Percentiles rank a stretch among this genome's conserved stretches.
Evolutionary conservation across 495 filamentous ascomycete species (phyloP).

Genomic region (Penicillium roqueforti): DNA sequence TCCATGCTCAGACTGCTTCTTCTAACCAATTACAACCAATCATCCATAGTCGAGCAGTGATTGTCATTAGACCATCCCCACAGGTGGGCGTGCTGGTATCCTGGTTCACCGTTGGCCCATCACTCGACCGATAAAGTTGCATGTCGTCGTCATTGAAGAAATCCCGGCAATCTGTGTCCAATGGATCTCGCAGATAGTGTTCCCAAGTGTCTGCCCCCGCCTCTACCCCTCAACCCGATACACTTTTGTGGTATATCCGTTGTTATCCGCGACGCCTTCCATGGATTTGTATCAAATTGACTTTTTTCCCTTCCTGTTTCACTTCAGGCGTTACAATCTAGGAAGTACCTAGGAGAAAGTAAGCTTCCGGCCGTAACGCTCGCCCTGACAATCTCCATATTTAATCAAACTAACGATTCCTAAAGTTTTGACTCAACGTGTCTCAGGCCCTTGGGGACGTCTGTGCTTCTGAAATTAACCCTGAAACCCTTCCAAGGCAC

Average conservation of each 20-base stretch:
- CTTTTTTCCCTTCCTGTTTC: not conserved
- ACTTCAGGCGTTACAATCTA: not conserved
- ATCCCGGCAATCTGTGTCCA: not conserved
- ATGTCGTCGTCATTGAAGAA: slow-evolving; percentile 2
- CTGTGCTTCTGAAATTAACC: not conserved
- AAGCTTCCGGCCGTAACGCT: slow-evolving; percentile 3
- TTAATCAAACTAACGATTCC: not conserved
- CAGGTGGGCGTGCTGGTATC: not conserved
- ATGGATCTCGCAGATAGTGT: not conserved
- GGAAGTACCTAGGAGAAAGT: not conserved
- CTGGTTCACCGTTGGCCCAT: not conserved
- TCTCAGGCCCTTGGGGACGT: not conserved
- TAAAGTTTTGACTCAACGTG: not conserved
- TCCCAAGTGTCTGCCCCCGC: slow-evolving; percentile 1
- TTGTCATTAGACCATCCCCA: too few species aligned
- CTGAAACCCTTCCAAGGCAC: not conserved
- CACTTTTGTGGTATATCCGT: not conserved
- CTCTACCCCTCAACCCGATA: not conserved
- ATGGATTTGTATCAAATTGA: not conserved
- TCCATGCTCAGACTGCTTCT: not conserved
- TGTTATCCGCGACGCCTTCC: not conserved
- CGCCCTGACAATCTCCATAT: not conserved
- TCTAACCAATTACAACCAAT: not conserved
- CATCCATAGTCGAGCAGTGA: not conserved
- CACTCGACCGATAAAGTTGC: not conserved